A percentile compares a stretch with the other conserved stretches of the same genome.
phyloP scores from a whole-genome alignment of 2,329 filamentous ascomycete genomes.

The Fusarium nelsonii region DNA sequence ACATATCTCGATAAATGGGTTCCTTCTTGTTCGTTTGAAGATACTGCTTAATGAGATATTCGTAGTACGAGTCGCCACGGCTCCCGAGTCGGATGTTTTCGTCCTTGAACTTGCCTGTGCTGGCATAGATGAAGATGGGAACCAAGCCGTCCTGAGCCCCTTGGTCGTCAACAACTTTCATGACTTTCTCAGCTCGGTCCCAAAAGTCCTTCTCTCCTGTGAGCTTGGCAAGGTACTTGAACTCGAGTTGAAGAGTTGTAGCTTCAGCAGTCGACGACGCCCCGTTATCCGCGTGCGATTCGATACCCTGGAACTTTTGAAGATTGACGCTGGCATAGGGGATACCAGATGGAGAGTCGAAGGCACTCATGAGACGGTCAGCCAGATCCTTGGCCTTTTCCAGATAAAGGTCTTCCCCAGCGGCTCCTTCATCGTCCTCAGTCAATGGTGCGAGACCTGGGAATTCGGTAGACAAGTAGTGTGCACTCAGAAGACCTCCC shows the following conservation, averaged over 20 bases:
- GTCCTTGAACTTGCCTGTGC: slow-evolving; percentile 82
- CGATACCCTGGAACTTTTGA: slow-evolving; percentile 78
- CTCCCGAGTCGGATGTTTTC: slow-evolving; percentile 92
- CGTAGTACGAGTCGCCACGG: slow-evolving; percentile 96
- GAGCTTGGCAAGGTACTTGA: slow-evolving; percentile 95
- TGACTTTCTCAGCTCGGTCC: slow-evolving; percentile 91
- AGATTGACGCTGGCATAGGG: slow-evolving; percentile 93
- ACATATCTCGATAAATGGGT: slow-evolving; percentile 89
- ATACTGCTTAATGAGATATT: slow-evolving; percentile 99
- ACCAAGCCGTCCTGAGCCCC: slow-evolving; percentile 83
- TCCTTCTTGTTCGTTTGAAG: slow-evolving; percentile 92
- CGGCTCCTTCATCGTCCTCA: slow-evolving; percentile 77
- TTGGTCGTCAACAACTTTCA: slow-evolving; percentile 89
- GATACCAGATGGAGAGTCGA: slow-evolving; percentile 86
- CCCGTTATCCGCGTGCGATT: slow-evolving; percentile 85
- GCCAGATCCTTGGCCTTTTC: slow-evolving; percentile 96
- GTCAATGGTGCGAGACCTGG: slow-evolving; percentile 81
- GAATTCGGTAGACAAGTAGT: slow-evolving; percentile 90
- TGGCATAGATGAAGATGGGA: slow-evolving; percentile 90
- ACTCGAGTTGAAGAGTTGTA: slow-evolving; percentile 91
- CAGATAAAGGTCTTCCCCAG: slow-evolving; percentile 91
- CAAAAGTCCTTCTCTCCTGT: slow-evolving; percentile 94
- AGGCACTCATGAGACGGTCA: slow-evolving; percentile 87
- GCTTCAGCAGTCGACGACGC: slow-evolving; percentile 95
- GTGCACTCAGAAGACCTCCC: slow-evolving; percentile 89